Percentiles rank a stretch among this genome's conserved stretches.
These are phyloP conservation scores for Pseudopyricularia cyperi DNA, from an alignment of 2,329 filamentous ascomycete genomes.

Conservation along the genomic window DNA sequence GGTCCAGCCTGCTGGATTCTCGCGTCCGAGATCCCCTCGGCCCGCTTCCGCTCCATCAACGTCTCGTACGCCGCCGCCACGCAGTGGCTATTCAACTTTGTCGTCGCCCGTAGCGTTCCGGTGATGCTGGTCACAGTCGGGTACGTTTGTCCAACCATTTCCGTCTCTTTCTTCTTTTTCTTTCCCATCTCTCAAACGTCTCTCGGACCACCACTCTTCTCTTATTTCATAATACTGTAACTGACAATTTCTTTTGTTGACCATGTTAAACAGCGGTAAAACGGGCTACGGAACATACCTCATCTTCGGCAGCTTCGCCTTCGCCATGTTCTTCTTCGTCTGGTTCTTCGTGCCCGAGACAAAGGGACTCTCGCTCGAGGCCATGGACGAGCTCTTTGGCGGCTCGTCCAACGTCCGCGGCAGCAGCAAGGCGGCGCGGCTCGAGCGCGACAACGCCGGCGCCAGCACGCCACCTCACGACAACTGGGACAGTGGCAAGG, in stretches of 20 bases:
- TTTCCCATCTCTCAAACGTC: too few species aligned
- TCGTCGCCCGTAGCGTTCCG: conserved; percentile 49
- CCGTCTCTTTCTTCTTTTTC: not conserved
- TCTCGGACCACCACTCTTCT: too few species aligned
- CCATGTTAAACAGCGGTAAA: conserved; percentile 5
- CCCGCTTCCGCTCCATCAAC: conserved; percentile 48
- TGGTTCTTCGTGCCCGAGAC: conserved; percentile 54
- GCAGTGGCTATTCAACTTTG: conserved; percentile 60
- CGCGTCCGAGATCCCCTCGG: conserved; percentile 45
- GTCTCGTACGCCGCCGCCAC: conserved; percentile 52
- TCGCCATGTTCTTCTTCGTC: conserved; percentile 48
- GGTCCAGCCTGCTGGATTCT: conserved; percentile 51
- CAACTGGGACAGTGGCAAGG: too few species aligned
- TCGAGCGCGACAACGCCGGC: not conserved
- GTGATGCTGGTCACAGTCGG: conserved; percentile 38
- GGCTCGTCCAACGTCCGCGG: conserved; percentile 5
- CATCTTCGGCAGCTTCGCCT: conserved; percentile 51
- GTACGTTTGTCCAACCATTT: not conserved
- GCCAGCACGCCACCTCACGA: not conserved
- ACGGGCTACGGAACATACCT: conserved; percentile 39
- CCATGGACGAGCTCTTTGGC: conserved; percentile 14
- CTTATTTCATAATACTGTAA: not conserved
- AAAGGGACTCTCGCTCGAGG: conserved; percentile 32
- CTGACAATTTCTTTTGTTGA: not conserved
- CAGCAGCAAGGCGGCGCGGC: not conserved